Percentiles rank a stretch among this genome's conserved stretches.
These are phyloP conservation scores for Pelargonium australe DNA, from an alignment of 441 rosid species.

Conservation along the genomic window DNA sequence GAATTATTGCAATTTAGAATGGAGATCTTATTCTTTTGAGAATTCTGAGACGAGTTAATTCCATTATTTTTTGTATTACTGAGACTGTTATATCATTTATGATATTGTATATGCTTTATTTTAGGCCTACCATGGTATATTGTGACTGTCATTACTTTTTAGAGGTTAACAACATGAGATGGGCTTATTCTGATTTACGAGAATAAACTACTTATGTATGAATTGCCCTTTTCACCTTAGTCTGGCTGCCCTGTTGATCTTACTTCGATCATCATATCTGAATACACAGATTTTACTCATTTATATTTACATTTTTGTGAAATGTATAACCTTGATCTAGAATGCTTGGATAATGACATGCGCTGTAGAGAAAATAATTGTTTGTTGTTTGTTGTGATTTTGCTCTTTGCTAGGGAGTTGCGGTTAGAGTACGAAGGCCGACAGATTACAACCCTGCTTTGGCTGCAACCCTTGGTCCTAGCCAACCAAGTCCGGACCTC, in stretches of 20 bases:
- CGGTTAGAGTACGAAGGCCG: slow-evolving; percentile 32
- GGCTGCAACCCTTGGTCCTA: slow-evolving; percentile 36
- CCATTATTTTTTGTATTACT: not conserved
- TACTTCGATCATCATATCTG: not conserved
- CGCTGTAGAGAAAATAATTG: not conserved
- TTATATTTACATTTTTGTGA: slow-evolving; percentile 1
- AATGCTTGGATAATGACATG: not conserved
- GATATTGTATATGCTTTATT: not conserved
- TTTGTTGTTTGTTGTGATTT: not conserved
- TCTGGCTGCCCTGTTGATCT: not conserved
- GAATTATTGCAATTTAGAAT: too few relatives aligned
- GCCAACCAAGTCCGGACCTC: slow-evolving; percentile 30
- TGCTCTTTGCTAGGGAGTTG: slow-evolving; percentile 25
- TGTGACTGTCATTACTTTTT: not conserved
- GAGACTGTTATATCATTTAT: not conserved
- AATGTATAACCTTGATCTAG: not conserved
- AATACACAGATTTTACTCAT: not conserved
- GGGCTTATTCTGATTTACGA: not conserved
- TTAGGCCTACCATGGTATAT: not conserved
- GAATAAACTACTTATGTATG: not conserved
- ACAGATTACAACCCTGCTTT: slow-evolving; percentile 33
- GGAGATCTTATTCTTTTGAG: too few relatives aligned
- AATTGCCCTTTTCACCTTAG: not conserved
- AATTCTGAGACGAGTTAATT: not conserved
- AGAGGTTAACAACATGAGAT: not conserved